Percentiles rank a stretch among this genome's conserved stretches.
These are phyloP conservation scores for Leishmania tropica DNA, from an alignment of 208 protist genomes.

Conservation along the genomic window DNA sequence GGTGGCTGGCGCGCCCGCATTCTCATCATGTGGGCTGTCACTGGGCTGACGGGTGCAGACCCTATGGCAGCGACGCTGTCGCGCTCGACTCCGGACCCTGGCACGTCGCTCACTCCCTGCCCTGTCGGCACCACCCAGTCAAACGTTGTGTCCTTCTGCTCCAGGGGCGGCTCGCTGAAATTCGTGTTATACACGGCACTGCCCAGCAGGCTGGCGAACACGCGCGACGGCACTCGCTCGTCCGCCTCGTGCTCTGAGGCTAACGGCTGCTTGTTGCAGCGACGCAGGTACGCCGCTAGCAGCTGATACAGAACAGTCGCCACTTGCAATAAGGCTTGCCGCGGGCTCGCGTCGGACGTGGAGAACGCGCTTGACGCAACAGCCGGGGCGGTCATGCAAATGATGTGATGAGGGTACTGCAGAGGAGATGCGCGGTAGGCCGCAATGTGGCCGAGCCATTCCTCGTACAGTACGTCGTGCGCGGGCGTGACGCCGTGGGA, in stretches of 20 bases:
- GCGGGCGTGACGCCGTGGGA: neutral
- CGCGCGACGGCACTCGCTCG: conserved; percentile 12
- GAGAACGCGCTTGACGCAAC: neutral
- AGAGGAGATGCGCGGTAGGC: conserved; percentile 19
- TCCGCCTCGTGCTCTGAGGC: neutral
- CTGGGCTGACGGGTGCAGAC: neutral
- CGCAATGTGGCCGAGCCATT: conserved; percentile 37
- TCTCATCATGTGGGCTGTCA: neutral
- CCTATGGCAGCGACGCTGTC: neutral
- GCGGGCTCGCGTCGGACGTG: neutral
- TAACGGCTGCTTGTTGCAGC: conserved; percentile 13
- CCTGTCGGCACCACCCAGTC: neutral
- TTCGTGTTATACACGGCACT: conserved; percentile 29
- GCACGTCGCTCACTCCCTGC: neutral
- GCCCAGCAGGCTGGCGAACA: conserved; percentile 23
- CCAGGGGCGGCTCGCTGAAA: conserved; percentile 29
- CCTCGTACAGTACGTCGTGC: conserved; percentile 11
- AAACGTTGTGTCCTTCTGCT: conserved; percentile 38
- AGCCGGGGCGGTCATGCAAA: conserved; percentile 7
- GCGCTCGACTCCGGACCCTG: too few relatives aligned
- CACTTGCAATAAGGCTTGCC: neutral
- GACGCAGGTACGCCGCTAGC: conserved; percentile 18
- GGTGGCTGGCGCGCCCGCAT: neutral
- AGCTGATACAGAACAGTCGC: conserved; percentile 19
- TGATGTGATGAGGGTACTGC: conserved; percentile 47